A percentile compares a stretch with the other conserved stretches of the same genome.
Conservation (phyloP, 202 grass and related monocot genomes). For the Elaeis oleifera region DNA sequence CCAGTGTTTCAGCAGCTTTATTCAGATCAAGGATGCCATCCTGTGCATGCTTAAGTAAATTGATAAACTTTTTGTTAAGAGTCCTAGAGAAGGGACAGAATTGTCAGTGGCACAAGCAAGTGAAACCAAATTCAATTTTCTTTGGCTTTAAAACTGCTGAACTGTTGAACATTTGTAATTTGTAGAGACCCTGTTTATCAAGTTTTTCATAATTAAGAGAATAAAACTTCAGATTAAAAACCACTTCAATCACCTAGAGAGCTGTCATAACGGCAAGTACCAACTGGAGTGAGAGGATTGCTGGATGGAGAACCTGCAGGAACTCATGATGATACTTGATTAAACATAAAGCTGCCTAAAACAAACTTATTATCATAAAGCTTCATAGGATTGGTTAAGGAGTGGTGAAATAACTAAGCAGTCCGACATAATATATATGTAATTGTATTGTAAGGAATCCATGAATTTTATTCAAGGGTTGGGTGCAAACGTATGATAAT, state of each 20-base stretch:
- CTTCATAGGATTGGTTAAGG: too few species aligned
- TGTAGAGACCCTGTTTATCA: too few species aligned
- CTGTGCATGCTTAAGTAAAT: constrained; percentile 67
- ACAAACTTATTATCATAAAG: too few species aligned
- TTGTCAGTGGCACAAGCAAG: constrained; percentile 11
- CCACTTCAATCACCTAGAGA: constrained; percentile 52
- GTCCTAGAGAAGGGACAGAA: constrained; percentile 31
- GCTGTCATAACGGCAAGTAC: constrained; percentile 67
- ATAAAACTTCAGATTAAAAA: too few species aligned
- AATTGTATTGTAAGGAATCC: background rate
- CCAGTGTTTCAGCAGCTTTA: constrained; percentile 67
- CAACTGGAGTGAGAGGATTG: constrained; percentile 50
- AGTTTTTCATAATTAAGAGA: too few species aligned
- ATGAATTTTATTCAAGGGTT: background rate
- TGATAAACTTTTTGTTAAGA: constrained; percentile 77
- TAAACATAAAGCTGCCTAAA: background rate
- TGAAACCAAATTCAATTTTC: constrained; percentile 12
- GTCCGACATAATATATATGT: too few species aligned
- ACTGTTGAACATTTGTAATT: too few species aligned
- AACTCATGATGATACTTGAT: background rate
- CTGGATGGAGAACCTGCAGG: constrained; percentile 23
- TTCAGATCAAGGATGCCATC: constrained; percentile 82
- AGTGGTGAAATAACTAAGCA: too few species aligned
- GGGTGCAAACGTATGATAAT: background rate
- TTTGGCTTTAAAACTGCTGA: too few species aligned